Percentiles rank a stretch among this genome's conserved stretches.
These are phyloP conservation scores for Emmonsia crescens DNA, from an alignment of 2,329 filamentous ascomycete species.

Conservation along the genomic window DNA sequence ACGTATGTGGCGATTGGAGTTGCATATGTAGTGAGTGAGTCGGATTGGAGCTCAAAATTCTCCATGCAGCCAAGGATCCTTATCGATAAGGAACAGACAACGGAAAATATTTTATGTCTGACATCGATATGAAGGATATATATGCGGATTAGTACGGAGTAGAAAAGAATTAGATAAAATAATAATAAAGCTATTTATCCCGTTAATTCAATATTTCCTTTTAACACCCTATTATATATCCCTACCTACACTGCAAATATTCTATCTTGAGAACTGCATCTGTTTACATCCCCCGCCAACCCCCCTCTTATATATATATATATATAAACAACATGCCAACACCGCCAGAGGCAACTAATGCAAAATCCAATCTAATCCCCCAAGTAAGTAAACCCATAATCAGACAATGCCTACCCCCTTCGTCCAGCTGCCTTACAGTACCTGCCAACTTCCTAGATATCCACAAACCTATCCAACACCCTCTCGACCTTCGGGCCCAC, in stretches of 20 bases:
- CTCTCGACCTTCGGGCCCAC: conserved; percentile 29
- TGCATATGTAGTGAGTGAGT: background rate
- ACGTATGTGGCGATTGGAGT: background rate
- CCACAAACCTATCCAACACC: conserved; percentile 33
- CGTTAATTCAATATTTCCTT: background rate
- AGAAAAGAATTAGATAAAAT: no score
- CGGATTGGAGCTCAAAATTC: background rate
- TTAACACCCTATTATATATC: background rate
- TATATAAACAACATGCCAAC: background rate
- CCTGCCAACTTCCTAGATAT: conserved; percentile 20
- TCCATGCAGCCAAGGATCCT: background rate
- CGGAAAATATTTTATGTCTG: background rate
- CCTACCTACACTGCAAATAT: no score
- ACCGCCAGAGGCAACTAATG: background rate
- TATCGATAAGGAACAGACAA: background rate
- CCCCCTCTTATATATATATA: no score
- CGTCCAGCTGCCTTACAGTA: no score
- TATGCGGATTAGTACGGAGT: no score
- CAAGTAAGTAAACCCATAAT: background rate
- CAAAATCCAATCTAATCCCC: background rate
- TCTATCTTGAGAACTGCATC: no score
- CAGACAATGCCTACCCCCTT: no score
- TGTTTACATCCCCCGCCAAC: background rate
- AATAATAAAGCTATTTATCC: background rate
- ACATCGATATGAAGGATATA: background rate